Evolutionary conservation across 352 stramenopile genomes (phyloP).

Genomic region (Phytophthora megakarya): DNA sequence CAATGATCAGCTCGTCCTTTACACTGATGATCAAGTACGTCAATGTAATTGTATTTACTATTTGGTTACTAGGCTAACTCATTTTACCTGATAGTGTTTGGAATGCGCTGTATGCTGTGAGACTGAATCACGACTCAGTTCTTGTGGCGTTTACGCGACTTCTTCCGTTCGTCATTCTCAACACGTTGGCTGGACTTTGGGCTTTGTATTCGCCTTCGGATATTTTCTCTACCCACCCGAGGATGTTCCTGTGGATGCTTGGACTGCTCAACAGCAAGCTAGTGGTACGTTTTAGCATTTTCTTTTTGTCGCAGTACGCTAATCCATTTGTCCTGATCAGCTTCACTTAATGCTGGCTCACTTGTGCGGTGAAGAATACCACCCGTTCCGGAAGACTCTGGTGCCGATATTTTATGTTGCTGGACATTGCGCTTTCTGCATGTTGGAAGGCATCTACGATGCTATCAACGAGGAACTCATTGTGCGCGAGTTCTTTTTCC

Average conservation of each 20-base stretch:
- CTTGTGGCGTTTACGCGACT: conserved; percentile 82
- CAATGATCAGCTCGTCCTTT: conserved; percentile 55
- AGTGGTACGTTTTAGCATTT: conserved; percentile 52
- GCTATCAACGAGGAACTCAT: conserved; percentile 82
- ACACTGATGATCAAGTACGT: conserved; percentile 84
- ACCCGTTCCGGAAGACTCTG: conserved; percentile 89
- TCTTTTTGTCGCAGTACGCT: background rate
- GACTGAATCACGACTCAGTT: conserved; percentile 70
- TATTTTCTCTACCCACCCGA: conserved; percentile 77
- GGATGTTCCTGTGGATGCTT: conserved; percentile 88
- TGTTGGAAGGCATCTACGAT: conserved; percentile 84
- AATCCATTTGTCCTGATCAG: conserved; percentile 25
- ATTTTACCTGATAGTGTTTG: conserved; percentile 43
- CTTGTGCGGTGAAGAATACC: conserved; percentile 87
- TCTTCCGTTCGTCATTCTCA: conserved; percentile 75
- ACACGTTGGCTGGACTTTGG: conserved; percentile 73
- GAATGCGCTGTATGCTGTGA: conserved; percentile 77
- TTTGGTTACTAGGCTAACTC: background rate
- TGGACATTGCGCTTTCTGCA: conserved; percentile 80
- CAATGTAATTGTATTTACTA: background rate
- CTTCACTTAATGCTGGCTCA: conserved; percentile 90
- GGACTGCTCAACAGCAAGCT: conserved; percentile 89
- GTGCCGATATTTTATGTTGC: conserved; percentile 91
- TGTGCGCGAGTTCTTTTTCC: conserved; percentile 89
- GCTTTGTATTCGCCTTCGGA: conserved; percentile 70